Conservation (phyloP, 2,329 filamentous ascomycete species). For the Aureobasidium sp. region DNA sequence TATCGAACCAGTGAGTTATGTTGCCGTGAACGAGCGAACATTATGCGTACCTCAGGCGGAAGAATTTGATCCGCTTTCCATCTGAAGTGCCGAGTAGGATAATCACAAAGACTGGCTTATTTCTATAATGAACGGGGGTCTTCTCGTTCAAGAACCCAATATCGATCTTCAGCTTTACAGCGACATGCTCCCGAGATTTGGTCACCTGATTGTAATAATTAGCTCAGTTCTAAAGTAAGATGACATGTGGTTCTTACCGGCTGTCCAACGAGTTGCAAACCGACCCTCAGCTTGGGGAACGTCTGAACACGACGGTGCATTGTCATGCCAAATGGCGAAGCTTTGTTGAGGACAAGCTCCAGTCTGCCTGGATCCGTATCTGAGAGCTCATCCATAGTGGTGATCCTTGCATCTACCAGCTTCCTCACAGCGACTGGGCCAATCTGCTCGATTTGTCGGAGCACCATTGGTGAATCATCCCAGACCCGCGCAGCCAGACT, state of each 20-base stretch:
- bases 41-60: conserved; percentile 46
- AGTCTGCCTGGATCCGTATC: conserved; percentile 62
- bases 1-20: conserved; percentile 28
- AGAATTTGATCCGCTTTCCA: conserved; percentile 63
- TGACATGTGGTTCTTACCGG: conserved; percentile 32
- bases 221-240: conserved; percentile 1
- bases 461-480: conserved; percentile 74
- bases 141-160: conserved; percentile 67
- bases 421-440: conserved; percentile 70
- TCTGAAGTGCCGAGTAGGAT: conserved; percentile 66
- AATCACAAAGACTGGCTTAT: conserved; percentile 61
- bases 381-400: conserved; percentile 63
- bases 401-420: conserved; percentile 63
- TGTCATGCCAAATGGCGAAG: conserved; percentile 74
- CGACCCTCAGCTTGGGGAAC: conserved; percentile 63
- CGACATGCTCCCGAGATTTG: conserved; percentile 40
- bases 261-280: conserved; percentile 44
- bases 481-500: conserved; percentile 69
- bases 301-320: conserved; percentile 56
- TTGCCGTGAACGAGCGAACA: background rate
- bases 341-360: conserved; percentile 67
- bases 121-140: conserved; percentile 54
- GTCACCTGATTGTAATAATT: conserved; percentile 23
- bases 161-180: conserved; percentile 57
- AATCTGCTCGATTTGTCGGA: conserved; percentile 75